Evolutionary conservation across 768 basidiomycete species (phyloP).

Genomic region (Termitomyces sp.): DNA sequence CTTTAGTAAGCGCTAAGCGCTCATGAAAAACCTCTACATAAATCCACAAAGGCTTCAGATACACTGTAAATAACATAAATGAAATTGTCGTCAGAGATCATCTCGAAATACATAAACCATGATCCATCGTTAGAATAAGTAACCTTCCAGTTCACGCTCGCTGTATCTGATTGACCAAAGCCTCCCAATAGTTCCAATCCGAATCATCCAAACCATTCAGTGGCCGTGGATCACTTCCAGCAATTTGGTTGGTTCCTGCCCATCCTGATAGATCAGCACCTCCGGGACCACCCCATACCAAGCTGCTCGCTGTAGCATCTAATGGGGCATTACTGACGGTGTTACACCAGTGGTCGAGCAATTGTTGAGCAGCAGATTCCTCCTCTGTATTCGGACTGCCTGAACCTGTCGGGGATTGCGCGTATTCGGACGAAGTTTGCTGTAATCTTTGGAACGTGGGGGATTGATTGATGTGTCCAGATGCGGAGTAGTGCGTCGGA

Average conservation of each 20-base stretch:
- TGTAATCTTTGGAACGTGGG: slow-evolving; percentile 65
- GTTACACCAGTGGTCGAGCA: slow-evolving; percentile 85
- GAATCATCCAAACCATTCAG: slow-evolving; percentile 56
- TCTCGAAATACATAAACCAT: neutral
- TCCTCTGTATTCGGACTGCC: slow-evolving; percentile 76
- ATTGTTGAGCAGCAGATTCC: slow-evolving; percentile 70
- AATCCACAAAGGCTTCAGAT: neutral
- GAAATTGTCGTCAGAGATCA: neutral
- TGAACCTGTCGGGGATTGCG: slow-evolving; percentile 59
- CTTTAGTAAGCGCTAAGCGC: no score
- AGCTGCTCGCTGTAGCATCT: slow-evolving; percentile 47
- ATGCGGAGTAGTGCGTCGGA: slow-evolving; percentile 24
- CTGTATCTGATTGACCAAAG: slow-evolving; percentile 63
- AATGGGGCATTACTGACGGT: slow-evolving; percentile 68
- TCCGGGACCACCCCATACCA: slow-evolving; percentile 63
- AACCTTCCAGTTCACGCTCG: slow-evolving; percentile 28
- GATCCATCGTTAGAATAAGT: neutral
- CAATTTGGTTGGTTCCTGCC: slow-evolving; percentile 45
- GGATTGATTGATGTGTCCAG: slow-evolving; percentile 38
- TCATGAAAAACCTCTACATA: neutral
- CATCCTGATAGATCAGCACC: slow-evolving; percentile 59
- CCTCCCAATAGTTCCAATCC: slow-evolving; percentile 83
- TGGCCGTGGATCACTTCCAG: slow-evolving; percentile 43
- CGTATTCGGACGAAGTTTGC: slow-evolving; percentile 45
- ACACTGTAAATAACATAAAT: neutral